Base-by-base conservation (phyloP, 1,284 basidiomycete species). In the Boletellus deceptivus region DNA sequence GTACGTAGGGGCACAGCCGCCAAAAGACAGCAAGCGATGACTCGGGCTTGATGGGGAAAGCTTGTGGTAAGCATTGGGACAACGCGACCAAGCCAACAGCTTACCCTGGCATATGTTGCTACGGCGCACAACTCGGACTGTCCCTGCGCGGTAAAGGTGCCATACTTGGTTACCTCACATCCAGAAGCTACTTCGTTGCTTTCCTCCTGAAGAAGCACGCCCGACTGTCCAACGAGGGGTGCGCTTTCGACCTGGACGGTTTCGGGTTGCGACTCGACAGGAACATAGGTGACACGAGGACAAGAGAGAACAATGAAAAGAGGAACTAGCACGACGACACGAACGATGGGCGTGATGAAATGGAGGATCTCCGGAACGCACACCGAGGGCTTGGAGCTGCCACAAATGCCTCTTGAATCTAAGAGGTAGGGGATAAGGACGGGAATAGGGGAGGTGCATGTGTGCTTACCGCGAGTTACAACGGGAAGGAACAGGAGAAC, bases 221-320 rank as follows among this genome's bases (percentile, higher is more conserved):
- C 52, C 2, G 66, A 63, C 20, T 60, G 67, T 13, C 58, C 56
- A 3, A 68, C 61, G 13, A 70, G 60, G 8, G 69, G 67, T 7
- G 62, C 64, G 44, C 41, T 54, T 49, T 67, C 64, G 10, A 42
- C 46, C 40, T 64, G 59, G 1, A 25, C 43, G 17, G 37, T 46
- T 29, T 60, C 59, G 7, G 47, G 40, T 36, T 62, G 66, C 24
- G 68, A 55, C 22, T 72, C 71, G 16, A 74, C 76, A 27, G 75
- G 71, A 8, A 75, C 73, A 64, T 87, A 91, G 13, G 79, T 70
- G 39, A 82, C 71, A 45, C 80, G 81, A 16, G 89, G 88, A 46
- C 69, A 74, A 46, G 79, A 66, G 47, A 91, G 73, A 10, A 76
- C 73, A 33, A 75, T 72, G 46, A 86, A 67, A 37, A 91, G 74